Evolutionary conservation across 495 filamentous ascomycete genomes (phyloP).

Genomic region (Penicillium bovifimosum): DNA sequence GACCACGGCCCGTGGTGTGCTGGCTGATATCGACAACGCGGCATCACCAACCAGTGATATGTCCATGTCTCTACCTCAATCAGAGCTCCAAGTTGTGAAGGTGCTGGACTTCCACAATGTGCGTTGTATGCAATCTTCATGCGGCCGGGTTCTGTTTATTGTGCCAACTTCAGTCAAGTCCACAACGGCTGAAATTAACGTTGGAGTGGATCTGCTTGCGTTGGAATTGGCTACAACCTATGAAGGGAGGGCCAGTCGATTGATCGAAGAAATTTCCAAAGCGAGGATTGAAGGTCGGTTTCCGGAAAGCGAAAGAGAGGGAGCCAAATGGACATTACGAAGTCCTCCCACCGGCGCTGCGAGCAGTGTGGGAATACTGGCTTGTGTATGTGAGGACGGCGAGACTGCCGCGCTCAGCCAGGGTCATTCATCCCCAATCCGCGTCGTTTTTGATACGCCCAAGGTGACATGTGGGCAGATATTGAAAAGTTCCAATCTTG

Average conservation of each 20-base stretch:
- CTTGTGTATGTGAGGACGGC: slow-evolving; percentile 73
- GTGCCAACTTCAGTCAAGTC: slow-evolving; percentile 54
- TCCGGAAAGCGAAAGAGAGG: slow-evolving; percentile 70
- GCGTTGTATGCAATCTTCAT: slow-evolving; percentile 69
- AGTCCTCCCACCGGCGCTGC: slow-evolving; percentile 51
- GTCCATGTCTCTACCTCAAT: slow-evolving; percentile 24
- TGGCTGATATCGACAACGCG: slow-evolving; percentile 69
- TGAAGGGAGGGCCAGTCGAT: slow-evolving; percentile 69
- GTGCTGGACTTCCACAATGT: slow-evolving; percentile 65
- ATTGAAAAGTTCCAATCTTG: slow-evolving; percentile 28
- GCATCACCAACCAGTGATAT: slow-evolving; percentile 45
- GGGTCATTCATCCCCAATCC: slow-evolving; percentile 26
- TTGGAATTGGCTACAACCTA: slow-evolving; percentile 56
- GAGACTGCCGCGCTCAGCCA: slow-evolving; percentile 21
- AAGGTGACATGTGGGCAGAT: slow-evolving; percentile 27
- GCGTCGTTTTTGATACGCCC: slow-evolving; percentile 37
- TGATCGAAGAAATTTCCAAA: slow-evolving; percentile 80
- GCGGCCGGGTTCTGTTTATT: slow-evolving; percentile 69
- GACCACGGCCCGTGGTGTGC: slow-evolving; percentile 67
- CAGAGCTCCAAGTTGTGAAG: slow-evolving; percentile 68
- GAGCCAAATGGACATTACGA: slow-evolving; percentile 71
- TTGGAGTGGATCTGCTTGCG: slow-evolving; percentile 58
- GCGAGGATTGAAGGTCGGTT: slow-evolving; percentile 83
- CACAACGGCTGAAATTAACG: slow-evolving; percentile 29
- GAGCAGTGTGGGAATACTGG: slow-evolving; percentile 60